Evolutionary conservation across 75 land plant species (phyloP).

Genomic region (Larix kaempferi): DNA sequence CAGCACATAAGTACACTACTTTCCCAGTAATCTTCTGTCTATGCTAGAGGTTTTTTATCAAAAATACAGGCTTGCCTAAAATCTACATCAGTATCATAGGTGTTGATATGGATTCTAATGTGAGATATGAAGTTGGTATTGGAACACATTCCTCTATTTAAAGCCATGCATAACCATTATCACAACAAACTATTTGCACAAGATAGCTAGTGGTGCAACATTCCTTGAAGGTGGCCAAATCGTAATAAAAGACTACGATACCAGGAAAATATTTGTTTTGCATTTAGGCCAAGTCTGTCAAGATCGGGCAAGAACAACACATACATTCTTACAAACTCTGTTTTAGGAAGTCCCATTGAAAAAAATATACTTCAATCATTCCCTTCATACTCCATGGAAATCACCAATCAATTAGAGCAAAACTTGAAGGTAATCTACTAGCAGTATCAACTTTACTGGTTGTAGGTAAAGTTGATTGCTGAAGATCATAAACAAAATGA

Average conservation of each 20-base stretch:
- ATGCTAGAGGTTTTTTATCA: neutral
- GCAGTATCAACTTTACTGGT: neutral
- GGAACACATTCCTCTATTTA: neutral
- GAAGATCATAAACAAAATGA: neutral
- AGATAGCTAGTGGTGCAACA: neutral
- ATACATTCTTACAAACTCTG: constrained; percentile 3
- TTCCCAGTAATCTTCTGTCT: neutral
- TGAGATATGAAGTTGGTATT: neutral
- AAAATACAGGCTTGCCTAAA: neutral
- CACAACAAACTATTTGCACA: neutral
- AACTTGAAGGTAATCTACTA: neutral
- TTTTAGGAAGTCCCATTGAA: neutral
- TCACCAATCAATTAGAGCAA: neutral
- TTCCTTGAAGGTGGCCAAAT: neutral
- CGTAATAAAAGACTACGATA: neutral
- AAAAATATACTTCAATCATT: neutral
- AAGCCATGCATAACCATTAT: neutral
- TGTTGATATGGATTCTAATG: neutral
- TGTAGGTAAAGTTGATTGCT: neutral
- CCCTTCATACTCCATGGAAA: neutral
- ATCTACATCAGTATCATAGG: neutral
- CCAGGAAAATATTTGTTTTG: neutral
- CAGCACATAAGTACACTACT: neutral
- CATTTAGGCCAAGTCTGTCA: neutral
- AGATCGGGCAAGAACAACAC: neutral